Evolutionary conservation across 331 rosid genomes (phyloP), one percentile per base, ranked within the genome.

Genomic region (Rhamnella rubrinervis): DNA sequence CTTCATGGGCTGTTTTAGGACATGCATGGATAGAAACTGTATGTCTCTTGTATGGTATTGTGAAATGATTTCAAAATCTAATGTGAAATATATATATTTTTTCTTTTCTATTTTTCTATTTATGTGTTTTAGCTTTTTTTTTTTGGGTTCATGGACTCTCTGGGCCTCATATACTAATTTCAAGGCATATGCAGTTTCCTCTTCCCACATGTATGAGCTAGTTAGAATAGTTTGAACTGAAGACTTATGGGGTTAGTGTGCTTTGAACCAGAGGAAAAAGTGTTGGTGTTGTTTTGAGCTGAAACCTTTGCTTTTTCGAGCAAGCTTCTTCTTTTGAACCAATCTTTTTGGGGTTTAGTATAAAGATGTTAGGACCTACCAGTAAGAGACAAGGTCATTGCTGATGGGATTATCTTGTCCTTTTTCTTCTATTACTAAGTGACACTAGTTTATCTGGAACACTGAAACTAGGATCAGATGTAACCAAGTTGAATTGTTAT

Each of bases 1-100:
- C 71, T 49, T 18, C 58, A 18, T 19, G 58, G 14, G 58, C 58
- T 53, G 25, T 53, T 53, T 21, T 53, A n/a, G 58, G 58, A 53
- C 19, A 53, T 53, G 25, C 8, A 53, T n/a, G 0, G 25, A 26
- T 53, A 53, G 20, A 8, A 21, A 18, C 23, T 53, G 58, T 10
- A 18, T 53, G 58, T 53, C 19, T 53, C 25, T 15, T 18, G 12
- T 2, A 53, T 53, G 49, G 49, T 44, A 44, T 3, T 53, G 10
- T 10, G n/a, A 18, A 21, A 18, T 10, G 25, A 17, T 6, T 52
- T 53, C 23, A n/a, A 3, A n/a, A 53, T 53, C 58, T 53, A 53
- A 20, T 7, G 8, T 53, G 25, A 2, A 26, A 26, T 26, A 26
- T 26, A 18, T n/a, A 53, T 16, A 17, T 53, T 44, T 10, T 8